Conservation (phyloP, 805 yeast species). For the Yarrowia osloensis region DNA sequence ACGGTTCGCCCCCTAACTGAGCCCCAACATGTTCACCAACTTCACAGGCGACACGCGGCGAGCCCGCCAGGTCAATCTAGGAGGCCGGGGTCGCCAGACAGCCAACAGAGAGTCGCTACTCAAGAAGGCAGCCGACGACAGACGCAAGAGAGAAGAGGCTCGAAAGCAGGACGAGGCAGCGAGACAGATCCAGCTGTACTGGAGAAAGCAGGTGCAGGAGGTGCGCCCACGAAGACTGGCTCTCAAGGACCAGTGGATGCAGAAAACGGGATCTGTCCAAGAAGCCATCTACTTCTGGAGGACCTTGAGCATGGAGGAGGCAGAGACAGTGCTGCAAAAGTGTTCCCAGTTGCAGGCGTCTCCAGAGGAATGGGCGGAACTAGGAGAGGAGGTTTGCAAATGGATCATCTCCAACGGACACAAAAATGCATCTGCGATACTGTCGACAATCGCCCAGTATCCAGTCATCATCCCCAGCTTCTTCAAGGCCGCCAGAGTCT, state of each 20-base stretch:
- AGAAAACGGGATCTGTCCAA: background rate
- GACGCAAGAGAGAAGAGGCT: constrained; percentile 63
- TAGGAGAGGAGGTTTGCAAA: constrained; percentile 14
- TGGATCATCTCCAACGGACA: constrained; percentile 1
- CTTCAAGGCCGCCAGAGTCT: constrained; percentile 4
- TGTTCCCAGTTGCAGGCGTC: background rate
- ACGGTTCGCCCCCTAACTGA: background rate
- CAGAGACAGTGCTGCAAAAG: background rate
- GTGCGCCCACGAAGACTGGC: background rate
- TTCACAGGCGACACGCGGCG: constrained; percentile 68
- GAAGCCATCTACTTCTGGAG: constrained; percentile 7
- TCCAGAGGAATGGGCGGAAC: background rate
- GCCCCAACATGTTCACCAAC: constrained; percentile 38
- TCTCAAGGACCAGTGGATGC: background rate
- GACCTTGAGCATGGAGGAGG: background rate
- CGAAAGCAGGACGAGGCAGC: constrained; percentile 56
- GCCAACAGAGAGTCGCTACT: constrained; percentile 49
- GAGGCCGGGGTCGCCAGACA: constrained; percentile 50
- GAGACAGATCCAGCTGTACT: constrained; percentile 49
- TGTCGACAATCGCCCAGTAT: background rate
- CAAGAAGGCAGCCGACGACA: constrained; percentile 64
- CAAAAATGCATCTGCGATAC: background rate
- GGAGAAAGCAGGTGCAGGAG: constrained; percentile 7
- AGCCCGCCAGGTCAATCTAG: constrained; percentile 63
- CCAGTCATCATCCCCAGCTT: constrained; percentile 2